phyloP scores from a whole-genome alignment of 202 grass and related monocot genomes.

The Brachypodium distachyon region DNA sequence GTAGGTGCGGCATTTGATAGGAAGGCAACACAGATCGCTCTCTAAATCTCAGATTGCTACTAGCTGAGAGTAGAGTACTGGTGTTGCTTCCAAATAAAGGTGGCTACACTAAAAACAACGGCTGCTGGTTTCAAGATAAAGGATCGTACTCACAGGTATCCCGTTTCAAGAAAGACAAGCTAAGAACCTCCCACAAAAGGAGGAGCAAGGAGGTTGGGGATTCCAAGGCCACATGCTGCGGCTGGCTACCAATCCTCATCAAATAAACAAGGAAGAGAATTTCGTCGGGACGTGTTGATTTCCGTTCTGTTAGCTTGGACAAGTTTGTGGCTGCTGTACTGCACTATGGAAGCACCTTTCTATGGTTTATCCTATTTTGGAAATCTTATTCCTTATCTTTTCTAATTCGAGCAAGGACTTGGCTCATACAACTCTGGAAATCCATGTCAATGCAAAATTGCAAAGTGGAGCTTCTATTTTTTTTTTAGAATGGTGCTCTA shows the following conservation, averaged over 20 bases:
- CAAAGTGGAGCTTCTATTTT: background rate
- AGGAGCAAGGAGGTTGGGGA: background rate
- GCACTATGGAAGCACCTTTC: background rate
- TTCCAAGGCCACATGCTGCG: background rate
- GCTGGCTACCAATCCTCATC: background rate
- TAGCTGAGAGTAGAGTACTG: background rate
- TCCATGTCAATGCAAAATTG: background rate
- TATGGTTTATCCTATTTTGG: background rate
- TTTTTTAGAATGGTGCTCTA: background rate
- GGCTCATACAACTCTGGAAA: background rate
- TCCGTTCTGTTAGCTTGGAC: background rate
- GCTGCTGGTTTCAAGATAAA: slow-evolving; percentile 19
- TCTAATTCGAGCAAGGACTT: background rate
- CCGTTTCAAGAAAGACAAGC: background rate
- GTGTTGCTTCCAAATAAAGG: background rate
- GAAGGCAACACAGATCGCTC: background rate
- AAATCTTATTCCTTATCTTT: background rate
- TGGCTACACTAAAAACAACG: slow-evolving; percentile 18
- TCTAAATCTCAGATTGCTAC: background rate
- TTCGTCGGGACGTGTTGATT: background rate
- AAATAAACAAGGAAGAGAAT: background rate
- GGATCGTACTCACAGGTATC: too few species aligned
- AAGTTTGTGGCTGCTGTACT: background rate
- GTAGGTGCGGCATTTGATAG: background rate
- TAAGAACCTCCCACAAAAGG: slow-evolving; percentile 2